These are phyloP conservation scores for Amanita jacksonii DNA, from an alignment of 768 basidiomycete genomes.

Conservation along the genomic window DNA sequence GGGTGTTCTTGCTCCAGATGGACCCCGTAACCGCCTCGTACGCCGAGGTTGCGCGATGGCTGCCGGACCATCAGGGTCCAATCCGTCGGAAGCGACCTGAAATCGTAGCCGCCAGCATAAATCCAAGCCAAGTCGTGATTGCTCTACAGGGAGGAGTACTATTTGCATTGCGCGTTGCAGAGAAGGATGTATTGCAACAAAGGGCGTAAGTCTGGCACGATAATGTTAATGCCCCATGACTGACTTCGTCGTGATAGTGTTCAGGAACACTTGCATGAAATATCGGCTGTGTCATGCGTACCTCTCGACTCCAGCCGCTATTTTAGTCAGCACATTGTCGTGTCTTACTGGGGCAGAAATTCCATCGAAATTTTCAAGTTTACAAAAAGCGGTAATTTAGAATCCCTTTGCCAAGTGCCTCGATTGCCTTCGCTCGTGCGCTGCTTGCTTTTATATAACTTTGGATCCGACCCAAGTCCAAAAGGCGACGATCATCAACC, in stretches of 20 bases:
- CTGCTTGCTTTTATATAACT: constrained; percentile 48
- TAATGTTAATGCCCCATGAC: neutral
- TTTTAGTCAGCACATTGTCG: constrained; percentile 41
- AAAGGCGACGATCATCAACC: constrained; percentile 30
- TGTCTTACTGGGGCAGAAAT: constrained; percentile 74
- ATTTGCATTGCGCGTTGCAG: constrained; percentile 38
- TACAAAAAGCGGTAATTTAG: constrained; percentile 17
- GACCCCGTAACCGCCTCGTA: constrained; percentile 36
- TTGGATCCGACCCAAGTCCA: constrained; percentile 31
- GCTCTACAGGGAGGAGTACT: constrained; percentile 48
- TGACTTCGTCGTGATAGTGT: constrained; percentile 2
- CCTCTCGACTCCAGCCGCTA: constrained; percentile 39
- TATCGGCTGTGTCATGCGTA: constrained; percentile 62
- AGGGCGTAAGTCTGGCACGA: constrained; percentile 20
- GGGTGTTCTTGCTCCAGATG: constrained; percentile 47
- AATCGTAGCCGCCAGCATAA: constrained; percentile 62
- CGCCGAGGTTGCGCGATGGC: constrained; percentile 31
- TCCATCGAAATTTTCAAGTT: constrained; percentile 45
- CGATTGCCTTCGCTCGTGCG: constrained; percentile 33
- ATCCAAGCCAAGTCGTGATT: constrained; percentile 56
- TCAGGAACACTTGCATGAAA: constrained; percentile 28
- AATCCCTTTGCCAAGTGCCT: constrained; percentile 26
- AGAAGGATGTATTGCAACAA: constrained; percentile 25
- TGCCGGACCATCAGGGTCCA: constrained; percentile 12
- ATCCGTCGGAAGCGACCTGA: constrained; percentile 21